These are phyloP conservation scores for Clitoria ternatea DNA, from an alignment of 306 rosid genomes.

Conservation along the genomic window DNA sequence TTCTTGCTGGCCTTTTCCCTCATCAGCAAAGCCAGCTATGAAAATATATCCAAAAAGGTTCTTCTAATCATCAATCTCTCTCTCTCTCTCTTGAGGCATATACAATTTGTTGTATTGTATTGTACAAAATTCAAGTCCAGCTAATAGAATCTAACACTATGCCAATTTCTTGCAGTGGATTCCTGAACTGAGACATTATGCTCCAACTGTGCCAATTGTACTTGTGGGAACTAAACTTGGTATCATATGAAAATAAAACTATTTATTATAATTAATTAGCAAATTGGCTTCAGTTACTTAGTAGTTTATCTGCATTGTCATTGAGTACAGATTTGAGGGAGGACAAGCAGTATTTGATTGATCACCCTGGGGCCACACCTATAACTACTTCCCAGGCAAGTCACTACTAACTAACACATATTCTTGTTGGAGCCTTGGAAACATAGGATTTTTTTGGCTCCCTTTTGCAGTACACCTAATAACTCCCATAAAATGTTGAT, in stretches of 20 bases:
- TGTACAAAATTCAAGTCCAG: not conserved
- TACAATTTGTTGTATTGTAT: not conserved
- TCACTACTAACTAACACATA: not conserved
- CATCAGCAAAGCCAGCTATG: constrained; percentile 6
- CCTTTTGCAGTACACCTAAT: not conserved
- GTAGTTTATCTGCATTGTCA: not conserved
- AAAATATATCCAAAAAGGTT: constrained; percentile 5
- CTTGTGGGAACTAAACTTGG: constrained; percentile 7
- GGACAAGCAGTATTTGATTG: not conserved
- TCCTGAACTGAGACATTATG: not conserved
- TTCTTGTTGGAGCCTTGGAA: not conserved
- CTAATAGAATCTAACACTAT: not conserved
- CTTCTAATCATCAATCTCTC: not conserved
- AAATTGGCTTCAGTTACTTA: not conserved
- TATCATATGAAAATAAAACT: constrained; percentile 1
- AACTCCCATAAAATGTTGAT: not conserved
- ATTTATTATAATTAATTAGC: not conserved
- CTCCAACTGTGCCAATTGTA: not conserved
- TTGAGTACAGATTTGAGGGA: not conserved
- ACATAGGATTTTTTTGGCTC: not conserved
- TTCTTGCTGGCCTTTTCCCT: constrained; percentile 7
- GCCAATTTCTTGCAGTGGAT: not conserved
- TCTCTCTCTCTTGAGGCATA: not conserved
- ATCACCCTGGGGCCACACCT: not conserved
- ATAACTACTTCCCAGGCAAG: not conserved